phyloP scores from a whole-genome alignment of 257 asterid genomes.

The Forsythia viridissima region DNA sequence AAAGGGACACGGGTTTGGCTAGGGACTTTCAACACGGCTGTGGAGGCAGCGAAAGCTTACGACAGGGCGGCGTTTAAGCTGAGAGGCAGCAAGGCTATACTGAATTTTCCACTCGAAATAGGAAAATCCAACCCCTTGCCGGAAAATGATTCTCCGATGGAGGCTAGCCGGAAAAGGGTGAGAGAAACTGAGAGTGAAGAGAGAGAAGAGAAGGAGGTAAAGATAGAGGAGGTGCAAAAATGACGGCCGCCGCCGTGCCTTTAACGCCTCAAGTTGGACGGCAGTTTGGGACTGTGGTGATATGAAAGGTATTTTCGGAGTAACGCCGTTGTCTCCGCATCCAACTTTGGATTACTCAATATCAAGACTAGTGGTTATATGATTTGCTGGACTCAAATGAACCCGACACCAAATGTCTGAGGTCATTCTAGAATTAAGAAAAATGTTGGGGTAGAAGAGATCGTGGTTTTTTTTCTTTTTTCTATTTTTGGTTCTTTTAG shows the following conservation, averaged over 20 bases:
- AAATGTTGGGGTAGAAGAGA: neutral
- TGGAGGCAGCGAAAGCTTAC: slow-evolving; percentile 74
- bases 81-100: slow-evolving; percentile 65
- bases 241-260: slow-evolving; percentile 42
- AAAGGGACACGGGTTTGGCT: slow-evolving; percentile 75
- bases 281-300: slow-evolving; percentile 76
- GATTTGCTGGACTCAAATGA: slow-evolving; percentile 4
- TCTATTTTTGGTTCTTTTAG: neutral
- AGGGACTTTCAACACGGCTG: slow-evolving; percentile 69
- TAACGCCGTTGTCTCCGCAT: slow-evolving; percentile 74
- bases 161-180: slow-evolving; percentile 47
- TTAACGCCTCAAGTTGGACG: slow-evolving; percentile 89
- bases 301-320: slow-evolving; percentile 71
- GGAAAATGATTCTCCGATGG: slow-evolving; percentile 23
- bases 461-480: no score
- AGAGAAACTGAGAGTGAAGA: neutral
- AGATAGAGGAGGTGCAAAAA: slow-evolving; percentile 34
- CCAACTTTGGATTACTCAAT: slow-evolving; percentile 37
- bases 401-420: neutral
- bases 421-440: neutral
- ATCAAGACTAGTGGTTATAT: slow-evolving; percentile 31
- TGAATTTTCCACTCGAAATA: slow-evolving; percentile 80
- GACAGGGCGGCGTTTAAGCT: slow-evolving; percentile 80
- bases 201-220: slow-evolving; percentile 39
- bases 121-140: slow-evolving; percentile 27